A percentile compares a stretch with the other conserved stretches of the same genome.
phyloP scores from a whole-genome alignment of 129 eudicot species.

The Helichrysum umbraculigerum region DNA sequence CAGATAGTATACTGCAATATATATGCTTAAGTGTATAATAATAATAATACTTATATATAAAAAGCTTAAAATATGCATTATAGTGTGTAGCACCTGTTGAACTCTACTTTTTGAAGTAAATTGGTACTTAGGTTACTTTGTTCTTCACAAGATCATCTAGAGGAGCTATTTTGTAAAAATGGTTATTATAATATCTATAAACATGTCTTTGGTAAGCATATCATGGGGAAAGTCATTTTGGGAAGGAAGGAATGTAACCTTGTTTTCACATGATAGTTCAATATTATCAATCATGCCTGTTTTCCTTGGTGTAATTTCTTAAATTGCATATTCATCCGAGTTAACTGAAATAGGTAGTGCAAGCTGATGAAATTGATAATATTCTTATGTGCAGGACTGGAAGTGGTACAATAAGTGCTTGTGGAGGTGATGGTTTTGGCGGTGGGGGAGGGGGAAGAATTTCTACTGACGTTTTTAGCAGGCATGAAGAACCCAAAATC shows the following conservation, averaged over 20 bases:
- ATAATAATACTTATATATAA: not conserved
- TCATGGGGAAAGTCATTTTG: slow-evolving; percentile 13
- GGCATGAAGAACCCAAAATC: slow-evolving; percentile 86
- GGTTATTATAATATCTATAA: slow-evolving; percentile 7
- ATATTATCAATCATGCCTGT: slow-evolving; percentile 7
- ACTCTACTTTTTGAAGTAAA: slow-evolving; percentile 13
- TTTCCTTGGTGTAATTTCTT: slow-evolving; percentile 6
- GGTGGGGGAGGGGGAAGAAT: slow-evolving; percentile 99
- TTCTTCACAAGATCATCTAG: slow-evolving; percentile 1
- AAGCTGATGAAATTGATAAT: slow-evolving; percentile 8
- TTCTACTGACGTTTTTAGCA: slow-evolving; percentile 85
- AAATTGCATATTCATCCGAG: not conserved
- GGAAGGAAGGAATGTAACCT: slow-evolving; percentile 5
- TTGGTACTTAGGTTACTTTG: not conserved
- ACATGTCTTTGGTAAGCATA: slow-evolving; percentile 14
- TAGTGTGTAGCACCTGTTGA: slow-evolving; percentile 6
- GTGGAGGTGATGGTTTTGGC: slow-evolving; percentile 93
- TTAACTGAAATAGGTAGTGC: not conserved
- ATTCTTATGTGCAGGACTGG: slow-evolving; percentile 75
- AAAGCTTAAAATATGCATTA: not conserved
- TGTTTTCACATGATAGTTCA: slow-evolving; percentile 11
- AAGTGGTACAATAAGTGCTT: slow-evolving; percentile 72
- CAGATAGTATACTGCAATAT: slow-evolving; percentile 4
- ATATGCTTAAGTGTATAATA: not conserved
- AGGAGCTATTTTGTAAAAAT: not conserved